Base-by-base conservation (phyloP, 2,329 filamentous ascomycete genomes). In the Colletotrichum orbiculare region DNA sequence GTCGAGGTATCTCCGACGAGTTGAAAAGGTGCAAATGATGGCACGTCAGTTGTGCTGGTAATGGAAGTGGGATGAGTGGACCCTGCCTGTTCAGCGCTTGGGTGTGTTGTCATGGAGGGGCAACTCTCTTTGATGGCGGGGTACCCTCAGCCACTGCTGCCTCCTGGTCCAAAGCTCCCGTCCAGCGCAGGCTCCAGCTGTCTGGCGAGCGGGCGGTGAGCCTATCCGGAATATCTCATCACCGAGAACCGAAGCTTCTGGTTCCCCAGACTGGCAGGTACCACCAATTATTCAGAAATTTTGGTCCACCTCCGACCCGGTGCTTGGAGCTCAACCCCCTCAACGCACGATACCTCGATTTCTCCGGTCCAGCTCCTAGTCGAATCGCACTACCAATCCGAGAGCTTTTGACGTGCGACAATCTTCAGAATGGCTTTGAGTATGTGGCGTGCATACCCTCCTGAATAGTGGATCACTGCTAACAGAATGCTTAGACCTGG, bases 401-500 rank as follows among this genome's bases (percentile, higher is more conserved):
- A 63, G 25, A 13, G 35, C 42, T 34, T 62, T 52, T 43, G 38
- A 63, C 47, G 63, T 66, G 63, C 63, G 63, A 66, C 47, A 8
- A 64, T 49, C 42, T 65, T 68, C 67, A 68, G 35, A 47, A 69
- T 69, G 71, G 69, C 71, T 64, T 64, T 73, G 67, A 73, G 71
- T 73, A 66, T 59, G 71, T 70, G 15, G 17, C 9, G 47, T 15
- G 0, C 38, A 45, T 25, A 9, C 45, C 15, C 13, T 42, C 15
- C 35, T 38, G 33, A 42, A 17, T 2, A 42, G 35, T 34, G 38
- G 45, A 37, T 42, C 9, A 41, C 43, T 71, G 75, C 78, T 81
- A 75, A 80, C 74, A 71, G 50, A 73, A 50, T 67, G 55, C 43
- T 64, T 74, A 94, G 92, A 95, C 83, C 84, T 95, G 77, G 92